These are phyloP conservation scores for Luzula sylvatica DNA, from an alignment of 176 grass and related monocot genomes.

Conservation along the genomic window DNA sequence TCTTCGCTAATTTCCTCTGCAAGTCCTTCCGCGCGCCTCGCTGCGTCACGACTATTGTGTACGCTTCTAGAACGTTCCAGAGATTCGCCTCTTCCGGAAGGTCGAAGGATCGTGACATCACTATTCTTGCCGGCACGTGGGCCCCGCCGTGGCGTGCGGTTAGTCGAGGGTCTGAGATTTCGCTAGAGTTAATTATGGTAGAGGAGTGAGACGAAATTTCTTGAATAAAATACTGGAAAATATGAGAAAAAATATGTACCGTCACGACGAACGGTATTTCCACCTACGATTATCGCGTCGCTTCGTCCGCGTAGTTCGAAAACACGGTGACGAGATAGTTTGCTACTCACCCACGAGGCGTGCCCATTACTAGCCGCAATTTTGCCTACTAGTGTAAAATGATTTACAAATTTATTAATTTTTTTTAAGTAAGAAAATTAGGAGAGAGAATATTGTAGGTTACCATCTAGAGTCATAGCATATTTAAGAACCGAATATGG, in stretches of 20 bases:
- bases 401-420: too few relatives aligned
- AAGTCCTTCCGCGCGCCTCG: conserved; percentile 77
- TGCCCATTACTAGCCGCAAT: conserved; percentile 90
- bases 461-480: conserved; percentile 97
- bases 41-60: conserved; percentile 87
- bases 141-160: conserved; percentile 83
- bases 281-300: conserved; percentile 92
- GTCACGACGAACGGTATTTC: conserved; percentile 82
- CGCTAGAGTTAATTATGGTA: conserved; percentile 33
- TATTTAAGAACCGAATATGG: conserved; percentile 90
- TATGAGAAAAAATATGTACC: conserved; percentile 27
- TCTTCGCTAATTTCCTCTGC: conserved; percentile 78
- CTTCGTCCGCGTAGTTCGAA: conserved; percentile 97
- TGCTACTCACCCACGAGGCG: conserved; percentile 93
- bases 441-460: conserved; percentile 18
- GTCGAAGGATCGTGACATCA: conserved; percentile 76
- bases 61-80: conserved; percentile 83
- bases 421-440: conserved; percentile 8
- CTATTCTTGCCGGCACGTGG: conserved; percentile 75
- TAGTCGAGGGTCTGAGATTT: conserved; percentile 64
- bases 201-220: conserved; percentile 13
- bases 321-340: conserved; percentile 71
- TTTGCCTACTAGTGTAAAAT: conserved; percentile 48
- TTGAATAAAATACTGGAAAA: not conserved
- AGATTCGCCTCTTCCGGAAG: conserved; percentile 87